Conservation (phyloP, 2,329 filamentous ascomycete genomes). For the Talaromyces sp. region DNA sequence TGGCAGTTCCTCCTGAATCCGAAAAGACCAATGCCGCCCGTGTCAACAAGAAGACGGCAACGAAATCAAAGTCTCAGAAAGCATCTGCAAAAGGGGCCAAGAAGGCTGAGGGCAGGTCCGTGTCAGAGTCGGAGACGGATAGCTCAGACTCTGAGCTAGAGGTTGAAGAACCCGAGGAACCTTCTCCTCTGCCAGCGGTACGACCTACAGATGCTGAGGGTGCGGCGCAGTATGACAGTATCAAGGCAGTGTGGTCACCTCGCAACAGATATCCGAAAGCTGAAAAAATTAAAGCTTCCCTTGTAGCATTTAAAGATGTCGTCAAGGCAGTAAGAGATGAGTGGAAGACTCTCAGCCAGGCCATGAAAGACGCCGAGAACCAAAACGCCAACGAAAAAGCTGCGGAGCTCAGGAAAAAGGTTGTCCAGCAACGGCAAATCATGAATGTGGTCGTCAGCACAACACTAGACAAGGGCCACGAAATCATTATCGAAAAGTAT, state of each 20-base stretch:
- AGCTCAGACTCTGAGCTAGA: conserved; percentile 49
- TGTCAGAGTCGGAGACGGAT: conserved; percentile 45
- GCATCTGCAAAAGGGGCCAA: conserved; percentile 14
- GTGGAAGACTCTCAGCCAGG: conserved; percentile 55
- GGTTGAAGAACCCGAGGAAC: conserved; percentile 47
- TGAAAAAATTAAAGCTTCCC: conserved; percentile 49
- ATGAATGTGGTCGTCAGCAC: conserved; percentile 47
- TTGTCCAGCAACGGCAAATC: conserved; percentile 52
- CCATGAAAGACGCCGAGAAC: conserved; percentile 54
- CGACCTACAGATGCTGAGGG: conserved; percentile 49
- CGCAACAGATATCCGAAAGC: conserved; percentile 45
- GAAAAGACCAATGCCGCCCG: conserved; percentile 15
- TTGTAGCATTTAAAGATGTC: conserved; percentile 55
- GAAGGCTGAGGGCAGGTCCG: conserved; percentile 22
- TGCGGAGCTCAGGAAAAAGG: conserved; percentile 50
- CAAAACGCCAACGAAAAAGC: conserved; percentile 51
- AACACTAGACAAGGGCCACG: conserved; percentile 41
- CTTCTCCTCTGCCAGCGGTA: conserved; percentile 49
- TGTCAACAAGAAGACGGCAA: conserved; percentile 17
- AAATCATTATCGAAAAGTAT: conserved; percentile 46
- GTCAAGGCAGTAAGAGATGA: conserved; percentile 55
- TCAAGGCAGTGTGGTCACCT: conserved; percentile 57
- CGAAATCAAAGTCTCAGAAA: conserved; percentile 21
- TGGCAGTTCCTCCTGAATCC: conserved; percentile 3
- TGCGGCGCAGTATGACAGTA: conserved; percentile 53